Evolutionary conservation across 2,329 filamentous ascomycete genomes (phyloP), one percentile per base, ranked within the genome.

Genomic region (Cladophialophora yegresii): DNA sequence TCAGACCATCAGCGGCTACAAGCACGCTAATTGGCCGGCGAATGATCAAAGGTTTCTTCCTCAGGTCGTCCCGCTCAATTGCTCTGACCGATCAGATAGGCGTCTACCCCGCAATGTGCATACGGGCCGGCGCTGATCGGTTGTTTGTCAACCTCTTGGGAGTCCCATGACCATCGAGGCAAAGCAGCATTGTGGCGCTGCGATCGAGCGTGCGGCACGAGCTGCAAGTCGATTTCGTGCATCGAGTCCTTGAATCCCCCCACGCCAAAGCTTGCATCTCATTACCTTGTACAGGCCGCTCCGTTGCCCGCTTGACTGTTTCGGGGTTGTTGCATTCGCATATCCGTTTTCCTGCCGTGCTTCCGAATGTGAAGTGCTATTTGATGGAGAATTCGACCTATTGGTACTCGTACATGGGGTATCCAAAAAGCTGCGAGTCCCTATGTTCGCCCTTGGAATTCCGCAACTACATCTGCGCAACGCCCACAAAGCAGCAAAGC

Each of bases 361-460:
- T 36, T 45, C 55, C 32, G 33, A 26, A 43, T 16, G 16, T 12
- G n/a, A 45, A 22, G 23, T 20, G 56, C 30, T 9, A 56, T 51
- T 8, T 28, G 23, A 56, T 26, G 13, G 26, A 47, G n/a, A 23
- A 23, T 47, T 56, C 54, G 13, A 32, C 45, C 49, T 59, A 61
- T 62, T 64, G 58, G 61, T 65, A 65, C 65, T 64, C 54, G 61
- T 65, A 65, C 65, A 67, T n/a, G 20, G 53, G 59, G 51, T 67
- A 65, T 61, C 59, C 50, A 47, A 32, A 16, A 16, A 43, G 23
- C 28, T 50, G 13, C 7, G 16, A 12, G 32, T 45, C 16, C 45
- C 32, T n/a, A 56, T 32, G 30, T 32, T 61, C 50, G 56, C 36
- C 50, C 33, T 40, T 58, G 54, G 36, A 64, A 67, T 26, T 67